Base-by-base conservation (phyloP, 176 grass and related monocot species). In the Oropetium thomaeum region DNA sequence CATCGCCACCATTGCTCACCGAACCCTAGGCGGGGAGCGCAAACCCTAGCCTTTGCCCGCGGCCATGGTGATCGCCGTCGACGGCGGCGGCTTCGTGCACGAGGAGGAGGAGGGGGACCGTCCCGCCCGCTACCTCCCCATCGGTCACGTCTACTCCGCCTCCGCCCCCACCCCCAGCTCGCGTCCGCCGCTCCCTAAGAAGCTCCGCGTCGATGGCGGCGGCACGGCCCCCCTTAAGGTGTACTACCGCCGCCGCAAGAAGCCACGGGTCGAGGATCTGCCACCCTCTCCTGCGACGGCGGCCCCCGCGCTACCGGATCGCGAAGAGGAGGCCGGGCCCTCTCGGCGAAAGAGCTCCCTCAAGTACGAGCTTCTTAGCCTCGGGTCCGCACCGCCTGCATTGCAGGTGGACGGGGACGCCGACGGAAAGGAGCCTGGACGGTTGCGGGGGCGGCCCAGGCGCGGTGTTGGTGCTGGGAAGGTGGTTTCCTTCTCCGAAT, bases 101-200 rank as follows among this genome's bases (percentile, higher is more conserved):
- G 87, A 89, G 13, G 67, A 82, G 23, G 82, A 81, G 8, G 89
- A 85, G 1, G 84, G 17, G 5, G 63, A 73, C 38, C 86, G 86
- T 32, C 89, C 92, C 5, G 71, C 89, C 40, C 96, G 96, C 48
- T 88, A 92, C 73, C 80, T 92, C 28, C 75, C 96, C 14, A 83
- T 95, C 32, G 91, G 89, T 72, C 89, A 61, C n/a, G 73, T 99
- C 74, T 92, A 99, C 83, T 99, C 93, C 59, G 65, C 92, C 7
- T 81, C 91, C n/a, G 67, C 79, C 19, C 87, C 41, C 13, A 51
- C 82, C 8, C 87, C 41, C 13, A 58, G 80, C 11, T 80, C 89
- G 25, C 73, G 85, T 51, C 58, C 85, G 57, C 71, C 85, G 67
- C 73, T 27, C 44, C 38, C 79, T 26, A 89, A 80, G 42, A 93